Evolutionary conservation across 1,139 yeast species (phyloP).

Genomic region (Arxiozyma telluris): DNA sequence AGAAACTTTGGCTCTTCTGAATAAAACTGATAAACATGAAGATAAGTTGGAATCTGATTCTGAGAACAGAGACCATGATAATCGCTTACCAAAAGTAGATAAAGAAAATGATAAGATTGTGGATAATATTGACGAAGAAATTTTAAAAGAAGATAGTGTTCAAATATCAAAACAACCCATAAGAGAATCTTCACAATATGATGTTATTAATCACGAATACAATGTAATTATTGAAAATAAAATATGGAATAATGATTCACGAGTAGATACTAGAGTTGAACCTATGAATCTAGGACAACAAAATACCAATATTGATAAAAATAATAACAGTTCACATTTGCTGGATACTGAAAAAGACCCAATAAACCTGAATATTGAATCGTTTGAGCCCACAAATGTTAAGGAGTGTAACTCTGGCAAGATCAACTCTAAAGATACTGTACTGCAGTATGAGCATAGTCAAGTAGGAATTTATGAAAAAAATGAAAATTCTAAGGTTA

Average conservation of each 20-base stretch:
- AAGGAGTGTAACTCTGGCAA: too few relatives aligned
- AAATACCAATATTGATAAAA: too few relatives aligned
- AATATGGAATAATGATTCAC: not conserved
- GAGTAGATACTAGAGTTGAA: not conserved
- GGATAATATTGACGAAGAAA: too few relatives aligned
- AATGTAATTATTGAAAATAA: not conserved
- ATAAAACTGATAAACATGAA: not conserved
- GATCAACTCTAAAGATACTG: not conserved
- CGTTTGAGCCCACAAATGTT: not conserved
- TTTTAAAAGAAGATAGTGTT: too few relatives aligned
- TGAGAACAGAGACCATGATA: not conserved
- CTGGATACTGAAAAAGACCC: not conserved
- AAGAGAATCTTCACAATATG: not conserved
- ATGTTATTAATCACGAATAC: not conserved
- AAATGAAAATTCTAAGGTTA: not conserved
- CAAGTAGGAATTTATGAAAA: not conserved
- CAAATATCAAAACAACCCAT: not conserved
- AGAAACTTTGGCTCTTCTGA: conserved; percentile 9
- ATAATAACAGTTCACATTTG: not conserved
- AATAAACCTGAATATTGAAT: too few relatives aligned
- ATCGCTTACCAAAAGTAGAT: not conserved
- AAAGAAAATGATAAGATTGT: too few relatives aligned
- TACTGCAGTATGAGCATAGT: not conserved
- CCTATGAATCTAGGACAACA: not conserved
- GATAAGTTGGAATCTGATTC: not conserved